Percentiles rank a stretch among this genome's conserved stretches.
Conservation (phyloP, 768 basidiomycete species). For the Tulasnella sp. region DNA sequence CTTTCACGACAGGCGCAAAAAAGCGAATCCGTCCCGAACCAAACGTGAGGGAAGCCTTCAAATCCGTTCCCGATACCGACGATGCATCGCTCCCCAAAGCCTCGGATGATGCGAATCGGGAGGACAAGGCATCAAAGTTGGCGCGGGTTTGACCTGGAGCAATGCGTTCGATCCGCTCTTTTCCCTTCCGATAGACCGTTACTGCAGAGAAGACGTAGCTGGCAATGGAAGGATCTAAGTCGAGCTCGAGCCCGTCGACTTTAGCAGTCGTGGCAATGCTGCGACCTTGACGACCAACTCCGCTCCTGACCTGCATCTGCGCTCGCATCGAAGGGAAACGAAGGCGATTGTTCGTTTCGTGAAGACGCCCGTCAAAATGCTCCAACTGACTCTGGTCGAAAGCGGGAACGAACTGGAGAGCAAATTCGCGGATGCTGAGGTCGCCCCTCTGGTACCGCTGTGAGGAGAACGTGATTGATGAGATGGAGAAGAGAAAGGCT, state of each 20-base stretch:
- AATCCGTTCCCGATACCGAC: constrained; percentile 23
- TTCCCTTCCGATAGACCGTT: constrained; percentile 79
- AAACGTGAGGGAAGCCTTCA: constrained; percentile 53
- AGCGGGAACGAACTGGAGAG: constrained; percentile 79
- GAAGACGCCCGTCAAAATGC: constrained; percentile 68
- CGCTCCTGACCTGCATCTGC: constrained; percentile 52
- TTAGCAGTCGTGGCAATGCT: constrained; percentile 60
- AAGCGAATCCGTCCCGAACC: constrained; percentile 79
- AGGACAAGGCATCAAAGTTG: constrained; percentile 35
- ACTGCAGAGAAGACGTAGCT: constrained; percentile 75
- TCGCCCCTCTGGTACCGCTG: constrained; percentile 75
- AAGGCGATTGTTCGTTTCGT: constrained; percentile 65
- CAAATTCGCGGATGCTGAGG: constrained; percentile 64
- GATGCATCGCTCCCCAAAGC: not conserved
- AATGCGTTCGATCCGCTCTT: constrained; percentile 67
- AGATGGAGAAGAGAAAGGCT: constrained; percentile 83
- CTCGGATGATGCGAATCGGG: constrained; percentile 35
- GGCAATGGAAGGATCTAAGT: constrained; percentile 76
- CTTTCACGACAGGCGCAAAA: constrained; percentile 53
- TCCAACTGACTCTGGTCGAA: constrained; percentile 69
- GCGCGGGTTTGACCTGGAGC: constrained; percentile 53
- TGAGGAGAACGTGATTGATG: constrained; percentile 65
- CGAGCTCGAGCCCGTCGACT: constrained; percentile 80
- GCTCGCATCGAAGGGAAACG: constrained; percentile 79
- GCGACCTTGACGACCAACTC: constrained; percentile 46